Evolutionary conservation across 805 yeast species (phyloP).

Genomic region (Spathaspora hagerdaliae): DNA sequence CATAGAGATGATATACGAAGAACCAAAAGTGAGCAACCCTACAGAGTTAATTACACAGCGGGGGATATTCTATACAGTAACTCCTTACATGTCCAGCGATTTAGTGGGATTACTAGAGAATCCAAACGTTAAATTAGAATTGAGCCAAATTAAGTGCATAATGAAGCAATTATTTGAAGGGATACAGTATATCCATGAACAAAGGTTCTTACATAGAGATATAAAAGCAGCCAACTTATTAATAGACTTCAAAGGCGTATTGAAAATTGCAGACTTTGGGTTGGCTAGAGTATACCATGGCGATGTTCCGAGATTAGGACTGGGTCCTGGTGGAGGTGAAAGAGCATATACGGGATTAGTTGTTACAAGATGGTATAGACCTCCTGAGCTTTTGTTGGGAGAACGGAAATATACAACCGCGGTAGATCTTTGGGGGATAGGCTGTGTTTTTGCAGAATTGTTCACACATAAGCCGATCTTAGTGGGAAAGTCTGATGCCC

Average conservation of each 20-base stretch:
- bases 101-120: constrained; percentile 85
- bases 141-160: constrained; percentile 77
- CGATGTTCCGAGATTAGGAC: constrained; percentile 46
- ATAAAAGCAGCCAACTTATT: constrained; percentile 95
- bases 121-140: constrained; percentile 55
- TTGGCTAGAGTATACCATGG: constrained; percentile 77
- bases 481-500: constrained; percentile 80
- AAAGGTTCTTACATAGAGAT: constrained; percentile 72
- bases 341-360: constrained; percentile 60
- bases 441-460: constrained; percentile 92
- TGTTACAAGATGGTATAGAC: constrained; percentile 96
- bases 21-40: constrained; percentile 28
- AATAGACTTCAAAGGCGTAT: constrained; percentile 66
- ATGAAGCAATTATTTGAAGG: constrained; percentile 78
- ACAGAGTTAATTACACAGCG: constrained; percentile 33
- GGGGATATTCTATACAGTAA: constrained; percentile 73
- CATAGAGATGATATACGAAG: constrained; percentile 64
- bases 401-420: constrained; percentile 87
- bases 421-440: constrained; percentile 96
- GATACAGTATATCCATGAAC: constrained; percentile 70
- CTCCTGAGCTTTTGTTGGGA: constrained; percentile 89
- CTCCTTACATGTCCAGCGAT: constrained; percentile 91
- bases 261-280: constrained; percentile 95
- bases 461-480: constrained; percentile 78
- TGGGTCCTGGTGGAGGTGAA: constrained; percentile 57